Base-by-base conservation (phyloP, 768 basidiomycete species). In the Leccinum arenicola region DNA sequence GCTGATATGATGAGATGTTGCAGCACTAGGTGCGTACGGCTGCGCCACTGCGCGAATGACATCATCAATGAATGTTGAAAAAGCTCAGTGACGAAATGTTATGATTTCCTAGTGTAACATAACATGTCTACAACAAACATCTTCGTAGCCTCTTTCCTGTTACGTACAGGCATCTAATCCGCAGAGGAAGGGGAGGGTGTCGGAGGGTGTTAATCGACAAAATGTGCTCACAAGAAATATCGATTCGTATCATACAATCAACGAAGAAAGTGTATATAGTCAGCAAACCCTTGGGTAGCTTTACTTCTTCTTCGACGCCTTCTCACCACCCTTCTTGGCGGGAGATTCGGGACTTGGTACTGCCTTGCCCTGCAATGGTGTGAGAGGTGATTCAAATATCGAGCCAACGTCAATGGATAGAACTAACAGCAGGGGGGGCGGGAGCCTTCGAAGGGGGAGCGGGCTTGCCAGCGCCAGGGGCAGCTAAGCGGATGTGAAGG, bases 231-330 rank as follows among this genome's bases (percentile, higher is more conserved):
- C n/a, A 45, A 15, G 19, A 14, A 43, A 36, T 51, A 58, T 43
- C 50, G 52, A 48, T 47, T 61, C 45, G 43, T 51, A 51, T 53
- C 29, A 50, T 68, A 62, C 47, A 56, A 50, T 2, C 38, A 6
- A 15, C 15, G 50, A 38, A 21, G 48, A n/a, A 45, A 11, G n/a
- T 36, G 19, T 27, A 27, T 27, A n/a, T 35, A n/a, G 53, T 27
- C 38, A 35, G 27, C 4, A 15, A 29, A 45, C 33, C 33, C 33
- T 12, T 8, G n/a, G 4, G 9, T 7, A 56, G 21, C 47, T 60
- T 63, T 62, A 72, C 62, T 72, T 72, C 66, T 73, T 73, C 71
- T 74, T 73, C 10, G 61, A 43, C 2, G 29, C 62, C 61, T 73
- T 73, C 33, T 50, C 63, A 14, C 64, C 60, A n/a, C 61, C 50